Base-by-base conservation (phyloP, 305 asterid genomes). In the Ajuga reptans region DNA sequence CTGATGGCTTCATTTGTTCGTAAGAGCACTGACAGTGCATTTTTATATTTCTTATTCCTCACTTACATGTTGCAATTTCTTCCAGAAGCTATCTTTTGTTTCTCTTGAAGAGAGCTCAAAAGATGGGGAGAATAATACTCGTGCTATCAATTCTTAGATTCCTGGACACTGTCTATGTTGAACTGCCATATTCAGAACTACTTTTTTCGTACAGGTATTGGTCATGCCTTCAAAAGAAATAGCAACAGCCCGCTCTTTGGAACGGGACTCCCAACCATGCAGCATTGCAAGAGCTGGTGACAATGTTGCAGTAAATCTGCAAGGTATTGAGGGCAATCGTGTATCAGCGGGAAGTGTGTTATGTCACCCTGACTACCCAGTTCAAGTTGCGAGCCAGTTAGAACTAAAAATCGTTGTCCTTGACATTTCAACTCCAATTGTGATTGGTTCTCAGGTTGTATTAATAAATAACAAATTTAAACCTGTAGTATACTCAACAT, bases 291-390 rank as follows among this genome's bases (percentile, higher is more conserved):
- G 96, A 84, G 92, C 99, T 55, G 99, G 99, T 41, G 97, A 93
- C 79, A 90, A 88, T 68, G 95, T 87, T 60, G 79, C 89, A 6
- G 84, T 93, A 60, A 84, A 56, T 79, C 82, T 93, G 71, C 96
- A 84, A 81, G 96, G 97, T 50, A 83, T 86, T 33, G 96, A 93
- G 66, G 81, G 73, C 31, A 87, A 82, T 77, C 81, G 68, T 11
- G 87, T 93, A 75, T 63, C 72, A 36, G 83, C 94, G 33, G 97
- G 99, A 50, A 91, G 91, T 12, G 95, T 93, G 72, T 68, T 93
- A 73, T 93, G 99, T 71, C 96, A 93, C 82, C 97, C 94, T 21
- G 94, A 90, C 78, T 93, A 75, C 77, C 96, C 96, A 6, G 89
- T 90, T 66, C 78, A 81, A 71, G 88, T 88, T 52, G 79, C 96